Conservation (phyloP, 352 stramenopile species). For the Phytopythium litorale region DNA sequence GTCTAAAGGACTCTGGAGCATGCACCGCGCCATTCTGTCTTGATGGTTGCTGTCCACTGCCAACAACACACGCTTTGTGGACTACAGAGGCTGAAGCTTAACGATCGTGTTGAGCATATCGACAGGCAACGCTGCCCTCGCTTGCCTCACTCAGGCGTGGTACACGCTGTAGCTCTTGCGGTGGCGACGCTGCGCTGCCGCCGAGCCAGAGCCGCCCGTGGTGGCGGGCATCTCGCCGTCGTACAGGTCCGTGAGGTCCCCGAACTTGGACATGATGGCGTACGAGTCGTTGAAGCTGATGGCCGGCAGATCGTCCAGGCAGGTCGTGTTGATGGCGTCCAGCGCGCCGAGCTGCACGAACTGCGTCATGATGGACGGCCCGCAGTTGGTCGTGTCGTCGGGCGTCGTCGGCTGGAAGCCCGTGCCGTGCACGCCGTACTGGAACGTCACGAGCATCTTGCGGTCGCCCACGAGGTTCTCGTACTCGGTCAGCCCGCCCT, state of each 20-base stretch:
- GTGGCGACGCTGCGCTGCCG: neutral
- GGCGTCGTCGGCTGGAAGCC: constrained; percentile 22
- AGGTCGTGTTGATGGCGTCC: constrained; percentile 28
- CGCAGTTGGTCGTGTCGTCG: constrained; percentile 25
- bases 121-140: too few species aligned
- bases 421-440: constrained; percentile 38
- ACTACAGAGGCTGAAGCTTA: too few species aligned
- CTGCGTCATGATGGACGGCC: constrained; percentile 27
- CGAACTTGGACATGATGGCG: constrained; percentile 3
- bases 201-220: neutral
- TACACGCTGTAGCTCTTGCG: neutral
- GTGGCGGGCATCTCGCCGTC: constrained; percentile 3
- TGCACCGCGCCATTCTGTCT: too few species aligned
- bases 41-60: too few species aligned
- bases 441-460: constrained; percentile 44
- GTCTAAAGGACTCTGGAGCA: too few species aligned
- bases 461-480: constrained; percentile 15
- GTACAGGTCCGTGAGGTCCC: constrained; percentile 2
- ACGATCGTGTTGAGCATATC: too few species aligned
- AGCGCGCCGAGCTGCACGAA: constrained; percentile 23
- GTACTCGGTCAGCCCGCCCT: constrained; percentile 14
- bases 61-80: too few species aligned
- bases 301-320: constrained; percentile 22
- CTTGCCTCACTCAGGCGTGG: neutral
- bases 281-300: constrained; percentile 19